These are phyloP conservation scores for Coprinopsis cinerea DNA, from an alignment of 768 basidiomycete species.

Conservation along the genomic window DNA sequence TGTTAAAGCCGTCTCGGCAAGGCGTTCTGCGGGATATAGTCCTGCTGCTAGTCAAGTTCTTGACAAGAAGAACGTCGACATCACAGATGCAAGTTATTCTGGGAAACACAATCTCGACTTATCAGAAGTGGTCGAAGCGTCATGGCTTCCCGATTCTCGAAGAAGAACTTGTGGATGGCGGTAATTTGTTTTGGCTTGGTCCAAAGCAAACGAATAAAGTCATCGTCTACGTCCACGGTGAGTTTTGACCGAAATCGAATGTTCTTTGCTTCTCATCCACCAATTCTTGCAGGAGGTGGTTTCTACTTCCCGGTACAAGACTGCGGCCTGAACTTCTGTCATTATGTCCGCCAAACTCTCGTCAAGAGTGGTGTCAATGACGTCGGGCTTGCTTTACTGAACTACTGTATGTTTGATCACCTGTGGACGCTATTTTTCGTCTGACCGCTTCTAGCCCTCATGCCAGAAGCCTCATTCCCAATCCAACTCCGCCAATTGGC, in stretches of 20 bases:
- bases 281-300: constrained; percentile 21
- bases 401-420: constrained; percentile 25
- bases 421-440: not conserved
- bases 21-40: no score
- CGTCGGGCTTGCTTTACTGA: constrained; percentile 22
- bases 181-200: constrained; percentile 27
- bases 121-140: not conserved
- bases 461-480: constrained; percentile 32
- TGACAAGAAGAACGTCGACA: no score
- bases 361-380: constrained; percentile 17
- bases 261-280: no score
- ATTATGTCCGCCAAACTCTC: constrained; percentile 22
- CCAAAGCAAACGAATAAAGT: constrained; percentile 25
- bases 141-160: not conserved
- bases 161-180: constrained; percentile 23
- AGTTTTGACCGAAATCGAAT: not conserved
- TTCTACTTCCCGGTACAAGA: constrained; percentile 22
- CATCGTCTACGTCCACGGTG: constrained; percentile 29
- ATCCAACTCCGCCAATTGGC: constrained; percentile 26
- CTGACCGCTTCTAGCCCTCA: constrained; percentile 21
- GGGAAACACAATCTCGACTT: not conserved
- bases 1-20: no score
- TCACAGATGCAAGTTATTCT: no score
- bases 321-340: constrained; percentile 21
- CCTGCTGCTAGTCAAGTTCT: no score